Evolutionary conservation across 2,329 filamentous ascomycete genomes (phyloP).

Genomic region (Talaromyces sp.): DNA sequence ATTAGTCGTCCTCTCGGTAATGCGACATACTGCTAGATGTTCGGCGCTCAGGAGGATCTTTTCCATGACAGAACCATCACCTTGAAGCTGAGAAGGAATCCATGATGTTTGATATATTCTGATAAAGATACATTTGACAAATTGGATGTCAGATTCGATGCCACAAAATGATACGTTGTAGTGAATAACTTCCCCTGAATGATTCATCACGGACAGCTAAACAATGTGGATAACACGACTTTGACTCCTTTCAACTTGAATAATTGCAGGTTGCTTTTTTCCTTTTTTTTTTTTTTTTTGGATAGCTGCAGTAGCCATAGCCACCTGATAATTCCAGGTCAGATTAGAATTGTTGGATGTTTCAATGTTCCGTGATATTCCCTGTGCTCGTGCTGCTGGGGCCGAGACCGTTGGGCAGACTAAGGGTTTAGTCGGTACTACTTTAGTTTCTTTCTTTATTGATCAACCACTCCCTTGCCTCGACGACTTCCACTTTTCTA

Average conservation of each 20-base stretch:
- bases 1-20: not conserved
- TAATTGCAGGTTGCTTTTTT: too few relatives aligned
- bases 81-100: not conserved
- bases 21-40: not conserved
- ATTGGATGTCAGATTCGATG: not conserved
- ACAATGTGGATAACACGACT: not conserved
- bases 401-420: constrained; percentile 2
- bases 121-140: not conserved
- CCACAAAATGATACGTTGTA: not conserved
- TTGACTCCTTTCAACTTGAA: not conserved
- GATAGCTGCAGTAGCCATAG: too few relatives aligned
- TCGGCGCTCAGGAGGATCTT: not conserved
- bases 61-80: not conserved
- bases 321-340: too few relatives aligned
- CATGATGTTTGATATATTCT: not conserved
- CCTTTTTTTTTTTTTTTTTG: too few relatives aligned
- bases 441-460: not conserved
- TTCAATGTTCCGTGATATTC: too few relatives aligned
- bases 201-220: not conserved
- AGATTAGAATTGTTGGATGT: not conserved
- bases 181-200: not conserved
- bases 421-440: not conserved
- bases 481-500: not conserved
- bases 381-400: not conserved
- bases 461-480: not conserved